Evolutionary conservation across 371 early-diverging fungal genomes (phyloP).

Genomic region (Blastocladiella emersonii): DNA sequence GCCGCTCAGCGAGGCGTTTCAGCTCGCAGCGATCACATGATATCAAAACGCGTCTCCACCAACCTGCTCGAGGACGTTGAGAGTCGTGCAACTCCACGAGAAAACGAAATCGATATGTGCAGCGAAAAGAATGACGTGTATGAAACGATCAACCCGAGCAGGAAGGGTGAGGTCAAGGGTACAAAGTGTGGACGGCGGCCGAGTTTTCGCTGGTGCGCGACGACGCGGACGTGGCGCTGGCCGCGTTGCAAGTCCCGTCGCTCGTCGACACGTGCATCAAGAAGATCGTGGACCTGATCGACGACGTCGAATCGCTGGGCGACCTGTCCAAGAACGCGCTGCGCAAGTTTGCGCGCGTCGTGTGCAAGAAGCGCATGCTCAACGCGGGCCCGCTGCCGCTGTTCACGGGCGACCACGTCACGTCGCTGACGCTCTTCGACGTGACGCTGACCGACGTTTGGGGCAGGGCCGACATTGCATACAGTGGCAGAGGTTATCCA

Average conservation of each 20-base stretch:
- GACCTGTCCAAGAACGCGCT: constrained; percentile 51
- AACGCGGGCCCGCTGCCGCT: constrained; percentile 45
- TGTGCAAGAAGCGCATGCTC: constrained; percentile 57
- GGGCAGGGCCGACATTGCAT: no score
- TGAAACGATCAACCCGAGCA: no score
- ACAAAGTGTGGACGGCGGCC: background rate
- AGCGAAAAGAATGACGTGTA: no score
- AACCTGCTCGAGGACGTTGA: no score
- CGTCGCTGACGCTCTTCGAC: constrained; percentile 52
- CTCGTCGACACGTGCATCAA: background rate
- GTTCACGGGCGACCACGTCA: constrained; percentile 50
- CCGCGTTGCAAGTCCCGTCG: background rate
- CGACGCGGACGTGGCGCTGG: background rate
- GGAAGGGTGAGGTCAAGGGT: no score
- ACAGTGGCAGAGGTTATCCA: no score
- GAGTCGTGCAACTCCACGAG: no score
- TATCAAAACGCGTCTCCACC: no score
- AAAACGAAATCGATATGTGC: no score
- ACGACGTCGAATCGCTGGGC: constrained; percentile 66
- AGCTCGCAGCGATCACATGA: no score
- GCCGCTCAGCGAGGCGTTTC: no score
- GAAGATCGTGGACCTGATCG: constrained; percentile 45
- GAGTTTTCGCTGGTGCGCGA: background rate
- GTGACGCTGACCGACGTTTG: no score
- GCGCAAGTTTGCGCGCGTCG: constrained; percentile 60